Base-by-base conservation (phyloP, 2,329 filamentous ascomycete genomes). In the Exophiala spinifera region DNA sequence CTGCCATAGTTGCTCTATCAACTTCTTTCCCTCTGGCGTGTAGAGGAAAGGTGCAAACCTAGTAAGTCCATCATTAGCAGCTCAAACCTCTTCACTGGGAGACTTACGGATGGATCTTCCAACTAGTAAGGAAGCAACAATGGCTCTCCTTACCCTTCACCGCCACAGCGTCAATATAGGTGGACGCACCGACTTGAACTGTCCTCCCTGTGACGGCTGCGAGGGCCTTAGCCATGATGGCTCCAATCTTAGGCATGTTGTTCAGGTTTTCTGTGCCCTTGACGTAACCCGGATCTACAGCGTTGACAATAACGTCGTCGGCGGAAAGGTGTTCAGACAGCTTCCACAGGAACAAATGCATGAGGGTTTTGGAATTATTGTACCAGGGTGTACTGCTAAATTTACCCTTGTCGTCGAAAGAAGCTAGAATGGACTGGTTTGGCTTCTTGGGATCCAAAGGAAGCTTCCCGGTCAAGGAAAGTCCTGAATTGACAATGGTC, bases 41-140 rank as follows among this genome's bases (percentile, higher is more conserved):
- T 53, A 53, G 13, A 20, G 51, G 3, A 66, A 60, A 10, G 58
- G 55, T 1, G 68, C 61, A 34, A 69, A 70, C 54, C 69, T 73
- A 25, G 19, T 5, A 20, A 49, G 2, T 36, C 28, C 46, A 23
- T 31, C 3, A 31, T 31, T 11, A 31, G 4, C 7, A 31, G 28
- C 8, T 11, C 28, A 31, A 31, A 10, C 6, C 10, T 8, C 23
- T 25, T 4, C 28, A 10, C 3, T 31, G 11, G 28, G 3, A 31
- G 28, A 69, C 75, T 72, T 65, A 78, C 72, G 75, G 72, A 2
- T 62, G 59, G 17, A 79, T 71, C 3, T 73, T 64, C 70, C 75
- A 79, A 45, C 74, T 73, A 69, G 75, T 76, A 1, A 80, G 33
- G 55, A 76, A 79, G 42, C 72, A 76, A 0, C 77, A 77, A 60